phyloP scores from a whole-genome alignment of 1,139 yeast species.

The Wickerhamomyces sp. region DNA sequence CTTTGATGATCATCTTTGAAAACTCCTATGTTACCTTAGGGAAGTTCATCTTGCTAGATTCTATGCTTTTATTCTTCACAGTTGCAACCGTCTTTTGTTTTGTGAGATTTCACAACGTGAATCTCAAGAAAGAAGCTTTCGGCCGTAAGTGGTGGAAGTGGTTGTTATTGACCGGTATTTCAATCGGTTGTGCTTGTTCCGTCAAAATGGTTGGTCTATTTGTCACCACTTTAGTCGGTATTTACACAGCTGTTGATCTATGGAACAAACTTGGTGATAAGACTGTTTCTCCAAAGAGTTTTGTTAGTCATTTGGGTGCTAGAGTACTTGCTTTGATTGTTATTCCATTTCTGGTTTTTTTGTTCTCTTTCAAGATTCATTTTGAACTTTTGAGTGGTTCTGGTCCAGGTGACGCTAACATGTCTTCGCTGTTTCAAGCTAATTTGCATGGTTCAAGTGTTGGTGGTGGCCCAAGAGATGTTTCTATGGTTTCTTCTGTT shows the following conservation, averaged over 20 bases:
- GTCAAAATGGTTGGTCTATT: conserved; percentile 84
- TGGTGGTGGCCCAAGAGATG: conserved; percentile 84
- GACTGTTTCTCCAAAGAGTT: conserved; percentile 43
- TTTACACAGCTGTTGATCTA: conserved; percentile 68
- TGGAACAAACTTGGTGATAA: conserved; percentile 65
- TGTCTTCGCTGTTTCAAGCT: conserved; percentile 97
- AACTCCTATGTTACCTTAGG: conserved; percentile 85
- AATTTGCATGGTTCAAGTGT: conserved; percentile 76
- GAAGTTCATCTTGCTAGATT: conserved; percentile 86
- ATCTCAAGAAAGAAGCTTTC: conserved; percentile 57
- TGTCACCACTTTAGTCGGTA: conserved; percentile 69
- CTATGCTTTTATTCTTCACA: conserved; percentile 93
- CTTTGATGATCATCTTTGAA: conserved; percentile 83
- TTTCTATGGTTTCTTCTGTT: conserved; percentile 70
- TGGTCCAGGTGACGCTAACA: conserved; percentile 94
- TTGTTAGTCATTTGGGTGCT: conserved; percentile 59
- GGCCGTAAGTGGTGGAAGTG: conserved; percentile 91
- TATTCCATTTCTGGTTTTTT: conserved; percentile 57
- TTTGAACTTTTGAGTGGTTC: conserved; percentile 66
- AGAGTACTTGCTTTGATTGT: conserved; percentile 56
- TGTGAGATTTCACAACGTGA: conserved; percentile 72
- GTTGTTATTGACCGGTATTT: conserved; percentile 71
- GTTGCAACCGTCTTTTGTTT: conserved; percentile 76
- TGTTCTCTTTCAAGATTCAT: conserved; percentile 66
- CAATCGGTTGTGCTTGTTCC: conserved; percentile 75